Evolutionary conservation across 2,329 filamentous ascomycete genomes (phyloP), one percentile per base, ranked within the genome.

Genomic region (Penicillium sp.): DNA sequence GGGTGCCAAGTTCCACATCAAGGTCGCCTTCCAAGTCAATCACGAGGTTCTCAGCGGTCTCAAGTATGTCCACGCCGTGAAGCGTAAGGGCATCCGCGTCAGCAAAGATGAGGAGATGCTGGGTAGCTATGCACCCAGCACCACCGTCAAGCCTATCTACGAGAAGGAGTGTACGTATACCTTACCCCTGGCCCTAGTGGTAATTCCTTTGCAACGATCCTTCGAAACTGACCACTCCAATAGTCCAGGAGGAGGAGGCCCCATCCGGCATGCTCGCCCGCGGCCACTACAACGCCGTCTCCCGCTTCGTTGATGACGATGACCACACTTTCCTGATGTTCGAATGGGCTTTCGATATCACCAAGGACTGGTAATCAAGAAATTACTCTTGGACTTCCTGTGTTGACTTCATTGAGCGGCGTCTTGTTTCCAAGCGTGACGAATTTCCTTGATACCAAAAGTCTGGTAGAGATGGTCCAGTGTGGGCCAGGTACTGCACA

Each of bases 61-160:
- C 70, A 95, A 97, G 79, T 99, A 97, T 74, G 84, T 99, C 51
- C 94, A 99, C 78, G 84, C 91, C 33, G 89, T 97, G 57, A 96
- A 94, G 83, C 83, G 92, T 65, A 91, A 91, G 81, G 89, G 90
- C 48, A 82, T 97, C 71, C 85, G 84, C 53, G 85, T 93, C 55
- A 90, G 88, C 79, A 99, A 97, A 84, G 89, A 94, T 68, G 89
- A 95, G 65, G 93, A 97, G 80, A 99, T 99, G 94, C 89, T 99
- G 83, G 91, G 93, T 63, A 96, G 90, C 66, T 99, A 93, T 69
- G 89, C 91, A 49, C 94, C 94, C 60, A 97, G 88, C 79, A 97
- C 93, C 15, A 88, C 91, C 58, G 89, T 91, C 75, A 90, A 90
- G 75, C 85, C 88, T 8, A 74, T 87, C 57, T 95, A 97, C 75